phyloP scores from a whole-genome alignment of 495 filamentous ascomycete genomes.

The Penicillium ochrochloron region DNA sequence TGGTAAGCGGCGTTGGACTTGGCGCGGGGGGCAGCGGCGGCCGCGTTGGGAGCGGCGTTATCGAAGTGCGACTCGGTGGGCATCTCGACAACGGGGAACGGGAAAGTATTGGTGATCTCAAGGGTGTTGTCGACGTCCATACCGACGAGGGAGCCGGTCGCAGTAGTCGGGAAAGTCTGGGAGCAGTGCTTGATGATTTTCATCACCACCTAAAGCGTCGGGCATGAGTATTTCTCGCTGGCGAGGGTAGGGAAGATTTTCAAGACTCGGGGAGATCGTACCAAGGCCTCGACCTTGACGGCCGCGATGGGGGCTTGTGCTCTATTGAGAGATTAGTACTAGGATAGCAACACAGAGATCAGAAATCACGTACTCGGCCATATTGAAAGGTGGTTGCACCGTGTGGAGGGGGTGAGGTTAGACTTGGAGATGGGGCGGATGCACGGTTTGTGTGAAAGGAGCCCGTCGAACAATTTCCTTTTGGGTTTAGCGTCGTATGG shows the following conservation, averaged over 20 bases:
- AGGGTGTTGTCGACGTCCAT: conserved; percentile 86
- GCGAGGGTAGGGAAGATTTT: conserved; percentile 40
- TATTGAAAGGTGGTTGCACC: conserved; percentile 43
- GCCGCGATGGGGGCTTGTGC: conserved; percentile 65
- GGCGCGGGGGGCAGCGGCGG: conserved; percentile 85
- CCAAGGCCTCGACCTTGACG: conserved; percentile 86
- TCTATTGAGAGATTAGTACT: conserved; percentile 25
- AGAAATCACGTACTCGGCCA: conserved; percentile 48
- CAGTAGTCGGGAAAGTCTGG: conserved; percentile 82
- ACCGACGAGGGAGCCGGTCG: conserved; percentile 88
- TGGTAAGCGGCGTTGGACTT: conserved; percentile 90
- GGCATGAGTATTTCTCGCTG: conserved; percentile 37
- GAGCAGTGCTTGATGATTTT: conserved; percentile 95
- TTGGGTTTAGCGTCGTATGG: conserved; percentile 30
- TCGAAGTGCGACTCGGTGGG: conserved; percentile 80
- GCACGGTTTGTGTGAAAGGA: conserved; percentile 53
- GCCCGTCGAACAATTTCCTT: conserved; percentile 27
- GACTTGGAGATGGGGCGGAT: conserved; percentile 31
- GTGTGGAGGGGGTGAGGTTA: conserved; percentile 26
- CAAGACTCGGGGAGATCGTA: conserved; percentile 46
- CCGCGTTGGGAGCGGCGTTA: conserved; percentile 71
- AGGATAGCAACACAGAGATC: not conserved
- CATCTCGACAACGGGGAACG: conserved; percentile 85
- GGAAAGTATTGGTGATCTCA: conserved; percentile 93
- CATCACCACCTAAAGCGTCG: conserved; percentile 76